Evolutionary conservation across 495 filamentous ascomycete genomes (phyloP), one percentile per base, ranked within the genome.

Genomic region (Beverwykella pulmonaria): DNA sequence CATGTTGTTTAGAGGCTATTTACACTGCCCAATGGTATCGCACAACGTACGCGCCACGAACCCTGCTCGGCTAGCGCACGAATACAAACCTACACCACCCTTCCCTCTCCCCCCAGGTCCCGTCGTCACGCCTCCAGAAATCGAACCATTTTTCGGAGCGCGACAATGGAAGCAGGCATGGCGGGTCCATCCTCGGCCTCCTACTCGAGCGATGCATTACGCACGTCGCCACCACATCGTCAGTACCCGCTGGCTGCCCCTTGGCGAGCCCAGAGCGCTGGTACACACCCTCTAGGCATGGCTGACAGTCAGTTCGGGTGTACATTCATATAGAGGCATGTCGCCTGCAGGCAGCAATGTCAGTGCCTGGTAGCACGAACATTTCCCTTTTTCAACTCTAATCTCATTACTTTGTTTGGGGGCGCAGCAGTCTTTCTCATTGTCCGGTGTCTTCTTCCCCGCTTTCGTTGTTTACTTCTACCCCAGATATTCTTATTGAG

Each of bases 301-400:
- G 59, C 47, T 39, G 39, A 46, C 61, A 23, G 50, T 19, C 48
- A 12, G 50, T 22, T 25, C n/a, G 8, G 6, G 53, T n/a, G 22
- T 14, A 48, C 52, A 44, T 36, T 47, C 53, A 50, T 65, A 59
- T 65, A 57, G 22, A 32, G 20, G 39, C 30, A 55, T 61, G 46
- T 32, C 49, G 34, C 61, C 50, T 63, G 61, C 62, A 65, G 62
- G 62, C 62, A 65, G 36, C 54, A 39, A 57, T n/a, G 32, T 19
- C 15, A 36, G 25, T 52, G 47, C 44, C 34, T 36, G 62, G 62
- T 65, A 19, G 39, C 54, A 65, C 62, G 52, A 44, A 15, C 49
- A 34, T 41, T 41, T 12, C 23, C 29, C 27, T 10, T 15, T 23
- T 64, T 22, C 56, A 34, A 34, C 32, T 59, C 29, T 15, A 1